A percentile compares a stretch with the other conserved stretches of the same genome.
These are phyloP conservation scores for Blastobotrys muscicola DNA, from an alignment of 805 yeast genomes.

Conservation along the genomic window DNA sequence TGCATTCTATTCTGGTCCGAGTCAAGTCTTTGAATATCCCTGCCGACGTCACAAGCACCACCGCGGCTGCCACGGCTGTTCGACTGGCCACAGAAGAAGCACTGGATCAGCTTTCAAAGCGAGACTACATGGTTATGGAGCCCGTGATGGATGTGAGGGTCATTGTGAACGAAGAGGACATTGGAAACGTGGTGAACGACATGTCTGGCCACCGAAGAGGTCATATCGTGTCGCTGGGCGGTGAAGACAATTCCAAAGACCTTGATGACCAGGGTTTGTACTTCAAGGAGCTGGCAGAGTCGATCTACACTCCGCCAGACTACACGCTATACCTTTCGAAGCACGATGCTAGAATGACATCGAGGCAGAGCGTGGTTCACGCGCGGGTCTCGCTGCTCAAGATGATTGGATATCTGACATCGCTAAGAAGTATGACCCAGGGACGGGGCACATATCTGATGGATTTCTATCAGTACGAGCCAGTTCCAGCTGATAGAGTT, in stretches of 20 bases:
- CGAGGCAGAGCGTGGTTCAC: conserved; percentile 35
- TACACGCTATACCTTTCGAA: conserved; percentile 30
- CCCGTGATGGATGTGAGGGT: conserved; percentile 78
- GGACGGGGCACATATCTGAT: conserved; percentile 82
- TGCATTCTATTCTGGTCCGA: conserved; percentile 52
- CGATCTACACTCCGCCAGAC: conserved; percentile 68
- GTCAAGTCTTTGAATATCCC: conserved; percentile 48
- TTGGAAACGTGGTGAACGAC: conserved; percentile 82
- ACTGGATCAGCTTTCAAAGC: conserved; percentile 20
- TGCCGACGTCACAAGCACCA: conserved; percentile 33
- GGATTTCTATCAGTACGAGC: conserved; percentile 66
- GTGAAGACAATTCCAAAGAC: conserved; percentile 34
- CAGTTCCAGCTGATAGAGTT: conserved; percentile 45
- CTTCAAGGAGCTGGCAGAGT: conserved; percentile 36
- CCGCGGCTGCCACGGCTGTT: conserved; percentile 37
- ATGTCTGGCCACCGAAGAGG: conserved; percentile 73
- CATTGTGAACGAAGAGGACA: conserved; percentile 54
- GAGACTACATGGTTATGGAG: conserved; percentile 54
- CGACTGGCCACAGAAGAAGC: conserved; percentile 37
- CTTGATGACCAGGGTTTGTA: conserved; percentile 25
- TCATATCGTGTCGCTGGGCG: conserved; percentile 60
- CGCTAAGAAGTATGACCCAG: conserved; percentile 72
- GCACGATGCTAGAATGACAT: conserved; percentile 34
- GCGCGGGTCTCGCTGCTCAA: conserved; percentile 81
- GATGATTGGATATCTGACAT: conserved; percentile 81